Percentiles rank a stretch among this genome's conserved stretches.
Conservation (phyloP, 2,329 filamentous ascomycete species). For the Myotisia sp. region DNA sequence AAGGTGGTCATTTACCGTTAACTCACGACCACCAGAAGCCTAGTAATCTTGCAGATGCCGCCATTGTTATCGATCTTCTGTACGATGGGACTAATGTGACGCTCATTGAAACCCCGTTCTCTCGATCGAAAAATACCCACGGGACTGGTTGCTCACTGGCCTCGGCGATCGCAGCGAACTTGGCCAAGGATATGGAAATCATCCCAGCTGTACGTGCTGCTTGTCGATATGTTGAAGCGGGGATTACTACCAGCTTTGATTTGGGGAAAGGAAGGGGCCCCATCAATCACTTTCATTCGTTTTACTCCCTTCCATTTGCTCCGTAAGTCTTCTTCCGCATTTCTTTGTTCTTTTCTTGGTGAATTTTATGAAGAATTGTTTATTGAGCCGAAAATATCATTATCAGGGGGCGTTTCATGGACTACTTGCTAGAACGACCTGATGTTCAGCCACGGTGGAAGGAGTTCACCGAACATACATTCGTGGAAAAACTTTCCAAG, state of each 20-base stretch:
- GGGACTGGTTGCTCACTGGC: constrained; percentile 91
- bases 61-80: constrained; percentile 63
- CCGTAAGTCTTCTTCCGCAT: constrained; percentile 37
- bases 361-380: not conserved
- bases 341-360: not conserved
- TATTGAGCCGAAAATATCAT: constrained; percentile 2
- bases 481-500: constrained; percentile 61
- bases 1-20: constrained; percentile 81
- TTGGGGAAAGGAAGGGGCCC: constrained; percentile 48
- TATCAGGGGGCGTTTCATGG: constrained; percentile 58
- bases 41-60: constrained; percentile 42
- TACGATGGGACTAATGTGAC: constrained; percentile 46
- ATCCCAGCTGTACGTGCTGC: constrained; percentile 40
- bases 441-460: constrained; percentile 65
- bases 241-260: constrained; percentile 42
- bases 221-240: constrained; percentile 47
- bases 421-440: constrained; percentile 62
- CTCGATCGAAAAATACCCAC: constrained; percentile 68
- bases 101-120: constrained; percentile 55
- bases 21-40: constrained; percentile 48
- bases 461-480: constrained; percentile 64
- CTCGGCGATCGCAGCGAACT: constrained; percentile 53
- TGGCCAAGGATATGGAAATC: constrained; percentile 38
- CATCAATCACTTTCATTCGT: constrained; percentile 54
- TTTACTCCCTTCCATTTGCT: constrained; percentile 45